Evolutionary conservation across 2,329 filamentous ascomycete species (phyloP).

Genomic region (Phyllosticta citriasiana): DNA sequence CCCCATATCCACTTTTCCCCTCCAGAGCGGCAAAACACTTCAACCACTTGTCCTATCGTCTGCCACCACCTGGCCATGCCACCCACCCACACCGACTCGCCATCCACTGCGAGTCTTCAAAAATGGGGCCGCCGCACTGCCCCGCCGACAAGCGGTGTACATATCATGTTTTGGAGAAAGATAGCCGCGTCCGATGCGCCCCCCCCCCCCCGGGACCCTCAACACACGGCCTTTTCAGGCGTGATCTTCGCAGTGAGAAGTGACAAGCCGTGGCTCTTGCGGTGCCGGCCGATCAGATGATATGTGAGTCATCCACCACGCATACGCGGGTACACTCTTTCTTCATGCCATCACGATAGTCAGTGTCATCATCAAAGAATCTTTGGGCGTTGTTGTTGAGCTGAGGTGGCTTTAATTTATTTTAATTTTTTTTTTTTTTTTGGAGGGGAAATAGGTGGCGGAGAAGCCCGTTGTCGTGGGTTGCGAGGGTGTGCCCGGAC

Average conservation of each 20-base stretch:
- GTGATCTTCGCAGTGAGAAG: neutral
- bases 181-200: neutral
- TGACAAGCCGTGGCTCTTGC: neutral
- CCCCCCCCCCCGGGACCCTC: neutral
- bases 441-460: neutral
- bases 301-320: neutral
- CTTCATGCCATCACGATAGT: neutral
- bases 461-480: neutral
- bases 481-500: neutral
- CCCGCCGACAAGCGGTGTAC: neutral
- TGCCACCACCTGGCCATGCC: neutral
- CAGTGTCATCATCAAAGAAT: neutral
- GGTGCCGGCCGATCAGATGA: neutral
- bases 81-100: neutral
- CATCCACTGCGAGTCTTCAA: neutral
- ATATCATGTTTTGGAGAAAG: neutral
- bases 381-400: neutral
- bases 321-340: neutral
- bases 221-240: neutral
- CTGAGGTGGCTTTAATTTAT: neutral
- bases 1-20: slow-evolving; percentile 2
- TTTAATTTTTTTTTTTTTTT: neutral
- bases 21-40: neutral
- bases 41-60: neutral
- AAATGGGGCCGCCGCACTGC: neutral